Evolutionary conservation across 495 filamentous ascomycete genomes (phyloP).

Genomic region (Penicillium turbatum): DNA sequence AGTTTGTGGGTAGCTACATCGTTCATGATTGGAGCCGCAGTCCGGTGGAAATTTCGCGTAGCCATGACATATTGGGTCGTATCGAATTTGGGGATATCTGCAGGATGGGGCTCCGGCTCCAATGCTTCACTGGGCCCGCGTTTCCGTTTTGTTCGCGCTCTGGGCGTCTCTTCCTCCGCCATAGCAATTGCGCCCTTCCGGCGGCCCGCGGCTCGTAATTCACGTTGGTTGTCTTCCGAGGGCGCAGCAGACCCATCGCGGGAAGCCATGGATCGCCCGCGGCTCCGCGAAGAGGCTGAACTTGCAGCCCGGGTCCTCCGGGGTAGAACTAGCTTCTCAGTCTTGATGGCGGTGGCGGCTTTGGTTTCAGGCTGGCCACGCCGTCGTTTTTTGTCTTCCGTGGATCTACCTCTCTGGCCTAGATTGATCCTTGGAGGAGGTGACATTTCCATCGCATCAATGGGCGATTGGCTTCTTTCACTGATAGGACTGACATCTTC

Average conservation of each 20-base stretch:
- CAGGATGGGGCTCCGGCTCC: slow-evolving; percentile 28
- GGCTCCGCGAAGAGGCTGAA: slow-evolving; percentile 51
- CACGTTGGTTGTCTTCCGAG: slow-evolving; percentile 42
- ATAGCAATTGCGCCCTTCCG: slow-evolving; percentile 39
- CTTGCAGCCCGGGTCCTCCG: slow-evolving; percentile 47
- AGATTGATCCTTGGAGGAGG: slow-evolving; percentile 25
- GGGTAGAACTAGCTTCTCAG: slow-evolving; percentile 29
- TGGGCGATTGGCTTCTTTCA: slow-evolving; percentile 42
- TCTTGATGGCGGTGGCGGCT: slow-evolving; percentile 28
- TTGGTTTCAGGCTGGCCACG: slow-evolving; percentile 24
- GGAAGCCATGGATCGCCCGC: slow-evolving; percentile 56
- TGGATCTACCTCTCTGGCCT: slow-evolving; percentile 22
- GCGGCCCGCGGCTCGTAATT: slow-evolving; percentile 41
- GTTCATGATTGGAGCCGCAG: slow-evolving; percentile 73
- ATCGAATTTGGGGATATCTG: slow-evolving; percentile 34
- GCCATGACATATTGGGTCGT: slow-evolving; percentile 59
- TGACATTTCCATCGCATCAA: slow-evolving; percentile 33
- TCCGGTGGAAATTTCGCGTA: slow-evolving; percentile 73
- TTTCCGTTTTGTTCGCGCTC: slow-evolving; percentile 37
- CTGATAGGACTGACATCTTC: slow-evolving; percentile 54
- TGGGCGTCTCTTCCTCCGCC: slow-evolving; percentile 28
- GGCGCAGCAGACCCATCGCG: slow-evolving; percentile 48
- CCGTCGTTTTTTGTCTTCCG: slow-evolving; percentile 23
- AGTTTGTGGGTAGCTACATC: slow-evolving; percentile 81
- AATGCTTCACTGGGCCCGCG: slow-evolving; percentile 36